phyloP scores from a whole-genome alignment of 164 flowering plant species.

The Stephania cephalantha region DNA sequence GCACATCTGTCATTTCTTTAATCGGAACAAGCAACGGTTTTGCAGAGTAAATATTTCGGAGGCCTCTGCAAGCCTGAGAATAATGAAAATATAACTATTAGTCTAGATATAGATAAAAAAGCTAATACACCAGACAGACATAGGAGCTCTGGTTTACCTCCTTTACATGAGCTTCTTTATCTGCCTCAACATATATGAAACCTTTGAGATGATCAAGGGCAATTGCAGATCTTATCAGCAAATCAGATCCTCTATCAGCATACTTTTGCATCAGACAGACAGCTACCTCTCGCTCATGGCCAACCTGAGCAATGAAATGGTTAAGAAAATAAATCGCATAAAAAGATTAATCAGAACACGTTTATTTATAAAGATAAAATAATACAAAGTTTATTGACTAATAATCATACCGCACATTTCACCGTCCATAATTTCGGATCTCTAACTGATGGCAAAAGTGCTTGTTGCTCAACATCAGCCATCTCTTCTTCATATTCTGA shows the following conservation, averaged over 20 bases:
- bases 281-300: slow-evolving; percentile 86
- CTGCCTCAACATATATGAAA: slow-evolving; percentile 86
- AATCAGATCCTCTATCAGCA: slow-evolving; percentile 72
- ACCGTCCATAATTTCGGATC: slow-evolving; percentile 99
- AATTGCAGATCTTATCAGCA: slow-evolving; percentile 81
- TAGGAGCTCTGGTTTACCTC: slow-evolving; percentile 49
- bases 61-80: slow-evolving; percentile 79
- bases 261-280: slow-evolving; percentile 90
- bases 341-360: neutral
- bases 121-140: neutral
- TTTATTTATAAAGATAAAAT: neutral
- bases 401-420: slow-evolving; percentile 75
- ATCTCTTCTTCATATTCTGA: slow-evolving; percentile 85
- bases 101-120: neutral
- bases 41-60: slow-evolving; percentile 60
- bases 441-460: slow-evolving; percentile 86
- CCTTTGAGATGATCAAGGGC: slow-evolving; percentile 98
- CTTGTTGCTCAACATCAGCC: slow-evolving; percentile 95
- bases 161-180: slow-evolving; percentile 94
- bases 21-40: slow-evolving; percentile 82
- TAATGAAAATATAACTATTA: slow-evolving; percentile 10
- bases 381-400: neutral
- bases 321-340: neutral
- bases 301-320: slow-evolving; percentile 42
- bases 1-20: slow-evolving; percentile 96